Base-by-base conservation (phyloP, 805 yeast species). In the Komagataella populi region DNA sequence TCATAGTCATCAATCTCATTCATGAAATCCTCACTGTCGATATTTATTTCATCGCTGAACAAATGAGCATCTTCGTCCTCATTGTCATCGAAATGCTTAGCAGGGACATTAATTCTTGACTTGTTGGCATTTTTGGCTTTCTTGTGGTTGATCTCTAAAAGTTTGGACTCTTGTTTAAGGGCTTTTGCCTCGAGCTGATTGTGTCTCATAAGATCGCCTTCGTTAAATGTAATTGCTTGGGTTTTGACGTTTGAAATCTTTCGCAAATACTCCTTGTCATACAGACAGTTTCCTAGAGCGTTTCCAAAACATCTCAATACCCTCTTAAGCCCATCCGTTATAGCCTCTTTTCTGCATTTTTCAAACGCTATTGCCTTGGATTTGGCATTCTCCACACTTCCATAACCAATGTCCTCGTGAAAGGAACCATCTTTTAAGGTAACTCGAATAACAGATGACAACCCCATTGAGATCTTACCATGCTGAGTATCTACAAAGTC, bases 331-430 rank as follows among this genome's bases (percentile, higher is more conserved):
- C 86, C 96, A 63, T 86, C 90, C 0, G 90, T 84, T n/a, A 83
- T 76, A 0, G 96, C 93, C 59, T 85, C 93, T 59, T 87, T 86
- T 62, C 80, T 82, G 52, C 95, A 84, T 61, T 86, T 88, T 51
- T 80, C 87, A 62, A 77, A 83, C 0, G 95, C 91, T 68, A 78
- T 77, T 2, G 84, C 83, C 61, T 78, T 82, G 20, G 81, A 72
- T 49, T 78, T 76, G 47, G 87, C 85, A 53, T 81, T 83, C 48
- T 86, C 93, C 20, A 79, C 76, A 49, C 74, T 77, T 5, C 95
- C 96, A 55, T 78, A 76, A 0, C 96, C 96, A 20, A 77, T 72
- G 54, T 84, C 85, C 59, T 84, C 93, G 51, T 83, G 88, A 60
- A 70, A 84, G 0, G 96, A 81, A 1, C 96, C 96, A 61, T 87